Percentiles rank a stretch among this genome's conserved stretches.
phyloP scores from a whole-genome alignment of 2,329 filamentous ascomycete genomes.

The Penicillium sp. region DNA sequence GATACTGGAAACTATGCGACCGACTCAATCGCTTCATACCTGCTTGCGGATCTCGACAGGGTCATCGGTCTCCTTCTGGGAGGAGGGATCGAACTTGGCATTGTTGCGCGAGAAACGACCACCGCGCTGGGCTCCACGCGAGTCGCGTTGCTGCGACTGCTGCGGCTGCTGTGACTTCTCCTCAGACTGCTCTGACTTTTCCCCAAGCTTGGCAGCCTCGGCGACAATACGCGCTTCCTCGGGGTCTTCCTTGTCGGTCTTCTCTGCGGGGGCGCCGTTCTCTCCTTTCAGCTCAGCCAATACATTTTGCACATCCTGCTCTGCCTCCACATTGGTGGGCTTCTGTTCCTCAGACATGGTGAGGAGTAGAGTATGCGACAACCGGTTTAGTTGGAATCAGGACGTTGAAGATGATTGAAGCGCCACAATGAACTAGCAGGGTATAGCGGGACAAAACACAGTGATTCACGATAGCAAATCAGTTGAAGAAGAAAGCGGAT shows the following conservation, averaged over 20 bases:
- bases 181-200: slow-evolving; percentile 35
- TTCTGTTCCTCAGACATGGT: slow-evolving; percentile 35
- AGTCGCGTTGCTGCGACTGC: slow-evolving; percentile 18
- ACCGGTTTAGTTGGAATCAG: background rate
- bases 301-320: slow-evolving; percentile 44
- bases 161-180: slow-evolving; percentile 28
- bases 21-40: slow-evolving; percentile 43
- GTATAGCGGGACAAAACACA: too few species aligned
- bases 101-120: slow-evolving; percentile 45
- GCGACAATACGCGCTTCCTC: slow-evolving; percentile 38
- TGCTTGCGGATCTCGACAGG: slow-evolving; percentile 76
- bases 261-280: slow-evolving; percentile 8
- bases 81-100: slow-evolving; percentile 64
- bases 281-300: slow-evolving; percentile 42
- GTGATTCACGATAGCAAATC: too few species aligned
- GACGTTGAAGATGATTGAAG: background rate
- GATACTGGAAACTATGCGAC: background rate
- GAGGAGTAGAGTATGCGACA: slow-evolving; percentile 4
- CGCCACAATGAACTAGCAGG: too few species aligned
- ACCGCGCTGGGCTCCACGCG: slow-evolving; percentile 23
- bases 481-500: too few species aligned
- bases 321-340: slow-evolving; percentile 38
- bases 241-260: slow-evolving; percentile 23
- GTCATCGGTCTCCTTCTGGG: slow-evolving; percentile 66
- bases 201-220: slow-evolving; percentile 34